Conservation (phyloP, 2,329 filamentous ascomycete genomes). For the Phaeosphaeriaceae sp. region DNA sequence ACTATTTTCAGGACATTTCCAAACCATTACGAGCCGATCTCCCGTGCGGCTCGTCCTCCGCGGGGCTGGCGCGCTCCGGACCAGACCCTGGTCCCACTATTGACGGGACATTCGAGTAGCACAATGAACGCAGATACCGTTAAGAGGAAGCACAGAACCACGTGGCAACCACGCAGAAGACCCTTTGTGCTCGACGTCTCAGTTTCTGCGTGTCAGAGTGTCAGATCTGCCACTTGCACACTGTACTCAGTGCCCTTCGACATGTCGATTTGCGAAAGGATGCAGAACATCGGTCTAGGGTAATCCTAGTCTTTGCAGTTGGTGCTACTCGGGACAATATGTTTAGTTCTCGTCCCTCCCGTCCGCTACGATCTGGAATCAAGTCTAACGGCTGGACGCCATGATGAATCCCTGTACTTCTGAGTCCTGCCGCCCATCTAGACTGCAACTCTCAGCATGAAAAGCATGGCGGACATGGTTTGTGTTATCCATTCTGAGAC, state of each 20-base stretch:
- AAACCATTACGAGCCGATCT: conserved; percentile 13
- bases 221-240: background rate
- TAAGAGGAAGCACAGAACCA: background rate
- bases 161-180: background rate
- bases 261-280: background rate
- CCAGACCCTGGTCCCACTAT: conserved; percentile 15
- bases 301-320: conserved; percentile 14
- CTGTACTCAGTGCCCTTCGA: background rate
- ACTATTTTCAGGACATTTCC: background rate
- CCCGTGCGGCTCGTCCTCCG: conserved; percentile 20
- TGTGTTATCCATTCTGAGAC: background rate
- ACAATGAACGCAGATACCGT: conserved; percentile 3
- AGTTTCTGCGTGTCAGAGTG: background rate
- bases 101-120: conserved; percentile 11
- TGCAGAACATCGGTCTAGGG: conserved; percentile 1
- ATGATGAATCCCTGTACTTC: background rate
- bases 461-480: conserved; percentile 2
- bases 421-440: conserved; percentile 1
- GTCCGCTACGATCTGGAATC: conserved; percentile 1
- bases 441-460: background rate
- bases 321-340: conserved; percentile 7
- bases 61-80: conserved; percentile 1
- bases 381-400: conserved; percentile 1
- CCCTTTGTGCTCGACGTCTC: background rate
- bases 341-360: conserved; percentile 1